phyloP scores from a whole-genome alignment of 495 filamentous ascomycete genomes.

The Parathielavia appendiculata region DNA sequence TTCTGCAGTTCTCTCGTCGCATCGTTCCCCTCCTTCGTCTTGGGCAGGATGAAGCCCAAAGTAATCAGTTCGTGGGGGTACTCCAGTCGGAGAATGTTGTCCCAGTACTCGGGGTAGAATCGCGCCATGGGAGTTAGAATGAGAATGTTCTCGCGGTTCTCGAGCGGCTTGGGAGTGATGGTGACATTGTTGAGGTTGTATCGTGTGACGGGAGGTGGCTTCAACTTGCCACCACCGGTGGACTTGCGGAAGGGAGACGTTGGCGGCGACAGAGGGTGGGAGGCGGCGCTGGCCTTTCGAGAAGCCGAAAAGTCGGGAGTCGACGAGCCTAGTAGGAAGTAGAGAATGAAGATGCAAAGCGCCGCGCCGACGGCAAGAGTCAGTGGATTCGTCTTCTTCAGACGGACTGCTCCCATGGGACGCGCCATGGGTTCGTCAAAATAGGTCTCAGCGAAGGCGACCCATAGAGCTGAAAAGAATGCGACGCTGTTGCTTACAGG shows the following conservation, averaged over 20 bases:
- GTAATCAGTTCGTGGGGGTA: constrained; percentile 95
- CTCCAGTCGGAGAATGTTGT: constrained; percentile 74
- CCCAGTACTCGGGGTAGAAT: constrained; percentile 94
- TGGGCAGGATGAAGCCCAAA: constrained; percentile 93
- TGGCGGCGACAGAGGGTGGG: constrained; percentile 74
- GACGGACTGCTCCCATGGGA: constrained; percentile 52
- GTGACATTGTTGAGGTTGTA: constrained; percentile 94
- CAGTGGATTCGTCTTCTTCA: constrained; percentile 50
- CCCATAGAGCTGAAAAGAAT: constrained; percentile 20
- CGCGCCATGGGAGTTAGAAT: constrained; percentile 87
- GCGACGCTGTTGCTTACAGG: background rate
- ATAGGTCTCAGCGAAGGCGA: constrained; percentile 18
- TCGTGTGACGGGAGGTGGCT: constrained; percentile 83
- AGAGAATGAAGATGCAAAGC: constrained; percentile 50
- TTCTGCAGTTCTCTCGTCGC: constrained; percentile 78
- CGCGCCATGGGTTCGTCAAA: constrained; percentile 42
- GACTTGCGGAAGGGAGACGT: constrained; percentile 75
- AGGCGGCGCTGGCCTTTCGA: constrained; percentile 52
- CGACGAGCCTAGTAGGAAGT: constrained; percentile 47
- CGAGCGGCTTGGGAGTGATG: constrained; percentile 64
- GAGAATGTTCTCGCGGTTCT: constrained; percentile 77
- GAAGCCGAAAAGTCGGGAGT: constrained; percentile 37
- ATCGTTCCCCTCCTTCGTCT: constrained; percentile 78
- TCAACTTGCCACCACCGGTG: constrained; percentile 50
- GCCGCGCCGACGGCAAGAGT: constrained; percentile 46